A percentile compares a stretch with the other conserved stretches of the same genome.
These are phyloP conservation scores for Backusella liffmaniae DNA, from an alignment of 192 early-diverging fungal genomes.

Conservation along the genomic window DNA sequence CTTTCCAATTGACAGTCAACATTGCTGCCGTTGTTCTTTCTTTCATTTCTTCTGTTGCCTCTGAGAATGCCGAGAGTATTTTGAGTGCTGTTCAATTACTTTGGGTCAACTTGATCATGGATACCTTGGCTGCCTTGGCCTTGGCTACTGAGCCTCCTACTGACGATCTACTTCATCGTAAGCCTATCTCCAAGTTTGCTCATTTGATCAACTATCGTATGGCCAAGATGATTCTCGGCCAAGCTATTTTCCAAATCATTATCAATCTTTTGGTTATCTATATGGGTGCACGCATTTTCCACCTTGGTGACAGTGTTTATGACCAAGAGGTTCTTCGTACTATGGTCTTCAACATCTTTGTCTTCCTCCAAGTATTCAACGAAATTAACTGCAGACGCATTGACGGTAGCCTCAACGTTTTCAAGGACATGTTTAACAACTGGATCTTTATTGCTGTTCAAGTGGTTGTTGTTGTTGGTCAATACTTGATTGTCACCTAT, in stretches of 20 bases:
- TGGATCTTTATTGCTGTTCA: constrained; percentile 80
- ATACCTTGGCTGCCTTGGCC: constrained; percentile 86
- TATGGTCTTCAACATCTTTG: constrained; percentile 91
- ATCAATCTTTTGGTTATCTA: constrained; percentile 65
- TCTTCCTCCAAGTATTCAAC: constrained; percentile 94
- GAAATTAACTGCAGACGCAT: constrained; percentile 91
- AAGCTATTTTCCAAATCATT: constrained; percentile 86
- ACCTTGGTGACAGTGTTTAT: constrained; percentile 37
- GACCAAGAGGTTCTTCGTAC: constrained; percentile 59
- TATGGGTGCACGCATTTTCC: constrained; percentile 59
- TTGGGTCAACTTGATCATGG: constrained; percentile 96
- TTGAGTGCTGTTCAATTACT: constrained; percentile 90
- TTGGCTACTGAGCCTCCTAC: constrained; percentile 90
- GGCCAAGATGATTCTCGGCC: constrained; percentile 89
- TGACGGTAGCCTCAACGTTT: constrained; percentile 78
- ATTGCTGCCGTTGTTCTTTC: constrained; percentile 75
- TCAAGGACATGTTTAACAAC: constrained; percentile 82
- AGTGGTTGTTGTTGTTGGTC: constrained; percentile 65
- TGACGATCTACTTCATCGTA: constrained; percentile 75
- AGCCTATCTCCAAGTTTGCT: constrained; percentile 73
- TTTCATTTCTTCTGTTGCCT: constrained; percentile 62
- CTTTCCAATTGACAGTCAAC: constrained; percentile 86
- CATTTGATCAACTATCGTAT: constrained; percentile 83
- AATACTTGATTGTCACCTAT: constrained; percentile 85
- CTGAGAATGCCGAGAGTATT: constrained; percentile 66